Evolutionary conservation across 768 basidiomycete species (phyloP), one percentile per base, ranked within the genome.

Genomic region (Amanita exitialis): DNA sequence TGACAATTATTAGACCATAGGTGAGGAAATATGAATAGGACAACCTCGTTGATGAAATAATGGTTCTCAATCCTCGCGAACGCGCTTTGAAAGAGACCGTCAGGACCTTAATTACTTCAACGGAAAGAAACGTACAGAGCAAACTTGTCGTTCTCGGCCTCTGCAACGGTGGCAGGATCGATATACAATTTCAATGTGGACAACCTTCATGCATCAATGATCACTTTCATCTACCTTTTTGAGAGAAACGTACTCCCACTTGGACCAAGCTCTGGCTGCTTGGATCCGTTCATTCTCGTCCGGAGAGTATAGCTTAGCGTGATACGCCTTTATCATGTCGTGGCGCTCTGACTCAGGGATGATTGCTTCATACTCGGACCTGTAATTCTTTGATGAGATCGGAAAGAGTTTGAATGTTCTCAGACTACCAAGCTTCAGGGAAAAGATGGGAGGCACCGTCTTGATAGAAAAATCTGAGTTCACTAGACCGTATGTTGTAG

Each of bases 401-500:
- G 13, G 16, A 21, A 30, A n/a, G n/a, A 8, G 5, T 18, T 25
- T 41, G 5, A 16, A 27, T 7, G 27, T 50, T 34, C 41, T 41
- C 47, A 2, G 3, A 68, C 23, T 57, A 89, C 90, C 90, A 95
- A 57, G 90, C 89, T 66, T 91, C 87, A 0, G 90, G 89, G 73
- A 91, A 92, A 27, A 90, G 64, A 62, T 86, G 82, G 4, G 83
- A 83, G 9, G 88, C 69, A 12, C 90, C 90, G 2, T 87, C 78
- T 69, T 93, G 91, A 66, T 94, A 96, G 72, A 96, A 95, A 72
- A 93, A 97, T 16, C 78, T 75, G 36, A 96, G 76, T 66, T 97
- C 93, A 58, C 82, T 75, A 27, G 34, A 34, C 23, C 5, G 20
- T 3, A n/a, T 4, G 2, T 25, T 48, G 12, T n/a, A 23, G 23